These are phyloP conservation scores for Eucalyptus erythrocorys DNA, from an alignment of 345 rosid species.

Conservation along the genomic window DNA sequence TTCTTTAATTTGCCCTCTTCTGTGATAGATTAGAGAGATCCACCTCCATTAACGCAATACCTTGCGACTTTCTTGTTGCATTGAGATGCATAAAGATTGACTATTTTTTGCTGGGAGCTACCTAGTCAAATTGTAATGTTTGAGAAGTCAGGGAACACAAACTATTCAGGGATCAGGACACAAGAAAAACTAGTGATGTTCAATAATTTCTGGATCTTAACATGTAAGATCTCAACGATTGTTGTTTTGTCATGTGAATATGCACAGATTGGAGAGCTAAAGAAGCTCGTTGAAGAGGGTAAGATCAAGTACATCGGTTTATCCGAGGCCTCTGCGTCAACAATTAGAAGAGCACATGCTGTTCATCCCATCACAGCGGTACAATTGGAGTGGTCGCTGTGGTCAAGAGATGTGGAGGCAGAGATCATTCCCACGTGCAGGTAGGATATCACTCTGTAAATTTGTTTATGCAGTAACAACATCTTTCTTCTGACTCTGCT, in stretches of 20 bases:
- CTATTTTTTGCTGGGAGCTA: not conserved
- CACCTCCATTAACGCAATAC: not conserved
- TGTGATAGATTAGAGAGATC: not conserved
- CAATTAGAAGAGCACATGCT: constrained; percentile 71
- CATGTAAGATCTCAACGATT: not conserved
- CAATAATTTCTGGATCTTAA: not conserved
- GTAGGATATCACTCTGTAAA: not conserved
- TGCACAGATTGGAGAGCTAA: not conserved
- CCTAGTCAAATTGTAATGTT: not conserved
- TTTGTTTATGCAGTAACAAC: not conserved
- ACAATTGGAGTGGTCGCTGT: constrained; percentile 76
- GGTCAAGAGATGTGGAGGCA: constrained; percentile 74
- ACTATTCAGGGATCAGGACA: not conserved
- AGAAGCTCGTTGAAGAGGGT: constrained; percentile 26
- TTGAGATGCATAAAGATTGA: not conserved
- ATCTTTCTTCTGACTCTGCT: not conserved
- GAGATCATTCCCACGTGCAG: constrained; percentile 45
- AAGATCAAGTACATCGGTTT: constrained; percentile 63
- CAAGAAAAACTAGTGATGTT: not conserved
- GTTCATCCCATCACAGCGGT: constrained; percentile 72
- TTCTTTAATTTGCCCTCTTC: not conserved
- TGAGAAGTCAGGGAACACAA: not conserved
- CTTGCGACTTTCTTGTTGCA: not conserved
- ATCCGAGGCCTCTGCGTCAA: constrained; percentile 77
- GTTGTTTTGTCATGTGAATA: not conserved